Percentiles rank a stretch among this genome's conserved stretches.
These are phyloP conservation scores for Phytophthora meadii DNA, from an alignment of 352 stramenopile species.

Conservation along the genomic window DNA sequence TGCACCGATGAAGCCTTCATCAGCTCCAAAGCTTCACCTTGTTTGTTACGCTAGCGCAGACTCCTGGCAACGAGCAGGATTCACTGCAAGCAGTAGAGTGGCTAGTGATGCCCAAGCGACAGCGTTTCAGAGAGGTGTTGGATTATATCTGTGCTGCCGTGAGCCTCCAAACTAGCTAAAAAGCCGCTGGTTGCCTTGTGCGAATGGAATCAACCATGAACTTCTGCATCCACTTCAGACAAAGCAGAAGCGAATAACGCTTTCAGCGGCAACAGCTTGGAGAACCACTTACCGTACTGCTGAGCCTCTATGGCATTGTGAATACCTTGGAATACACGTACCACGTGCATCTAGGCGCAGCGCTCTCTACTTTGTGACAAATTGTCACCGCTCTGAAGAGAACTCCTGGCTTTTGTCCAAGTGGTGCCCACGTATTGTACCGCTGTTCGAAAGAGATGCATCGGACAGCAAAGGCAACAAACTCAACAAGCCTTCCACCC, in stretches of 20 bases:
- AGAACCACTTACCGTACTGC: no score
- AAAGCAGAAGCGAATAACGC: neutral
- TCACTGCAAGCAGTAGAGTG: conserved; percentile 3
- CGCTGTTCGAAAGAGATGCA: conserved; percentile 22
- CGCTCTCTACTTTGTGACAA: conserved; percentile 3
- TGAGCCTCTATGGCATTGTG: conserved; percentile 7
- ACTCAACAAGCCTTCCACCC: conserved; percentile 7
- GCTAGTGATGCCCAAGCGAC: neutral
- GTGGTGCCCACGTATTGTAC: neutral
- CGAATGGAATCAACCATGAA: neutral
- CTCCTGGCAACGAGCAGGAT: no score
- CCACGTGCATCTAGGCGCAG: conserved; percentile 7
- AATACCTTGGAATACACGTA: conserved; percentile 2
- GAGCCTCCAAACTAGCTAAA: no score
- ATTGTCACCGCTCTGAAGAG: neutral
- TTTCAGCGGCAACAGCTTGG: no score
- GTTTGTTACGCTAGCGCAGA: no score
- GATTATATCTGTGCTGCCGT: neutral
- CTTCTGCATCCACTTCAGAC: neutral
- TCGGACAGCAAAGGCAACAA: conserved; percentile 27
- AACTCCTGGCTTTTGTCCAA: neutral
- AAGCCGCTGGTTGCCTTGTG: no score
- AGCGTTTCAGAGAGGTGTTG: conserved; percentile 7
- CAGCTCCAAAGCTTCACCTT: no score
- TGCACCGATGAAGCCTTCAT: no score